A percentile compares a stretch with the other conserved stretches of the same genome.
Conservation (phyloP, 2,329 filamentous ascomycete genomes). For the Exutisphaerella laricina region DNA sequence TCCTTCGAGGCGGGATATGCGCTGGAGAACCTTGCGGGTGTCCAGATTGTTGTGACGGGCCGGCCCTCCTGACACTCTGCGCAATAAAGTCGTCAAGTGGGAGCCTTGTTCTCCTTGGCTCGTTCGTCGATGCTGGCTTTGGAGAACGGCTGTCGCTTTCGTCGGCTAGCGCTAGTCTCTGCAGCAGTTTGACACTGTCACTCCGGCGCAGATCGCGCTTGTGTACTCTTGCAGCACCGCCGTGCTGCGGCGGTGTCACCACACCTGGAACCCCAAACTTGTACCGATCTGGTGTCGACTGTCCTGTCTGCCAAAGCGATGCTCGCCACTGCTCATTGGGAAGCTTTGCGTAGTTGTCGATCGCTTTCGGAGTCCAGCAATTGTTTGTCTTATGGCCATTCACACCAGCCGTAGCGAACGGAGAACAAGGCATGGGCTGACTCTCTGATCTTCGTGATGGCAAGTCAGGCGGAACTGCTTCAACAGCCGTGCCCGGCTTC, state of each 20-base stretch:
- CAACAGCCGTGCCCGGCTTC: neutral
- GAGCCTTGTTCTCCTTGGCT: slow-evolving; percentile 8
- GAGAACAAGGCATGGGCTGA: slow-evolving; percentile 3
- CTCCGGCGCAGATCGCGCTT: slow-evolving; percentile 10
- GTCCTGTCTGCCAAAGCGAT: slow-evolving; percentile 9
- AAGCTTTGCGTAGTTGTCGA: slow-evolving; percentile 9
- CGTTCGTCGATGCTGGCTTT: neutral
- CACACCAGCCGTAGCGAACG: slow-evolving; percentile 13
- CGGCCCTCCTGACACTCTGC: too few species aligned
- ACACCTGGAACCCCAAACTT: slow-evolving; percentile 12
- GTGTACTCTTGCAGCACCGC: neutral
- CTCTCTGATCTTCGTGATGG: neutral
- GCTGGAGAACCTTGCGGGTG: too few species aligned
- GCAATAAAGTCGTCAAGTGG: slow-evolving; percentile 14
- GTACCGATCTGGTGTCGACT: neutral
- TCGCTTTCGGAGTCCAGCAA: slow-evolving; percentile 15
- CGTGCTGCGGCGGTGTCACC: neutral
- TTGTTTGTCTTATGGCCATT: neutral
- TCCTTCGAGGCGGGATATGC: slow-evolving; percentile 13
- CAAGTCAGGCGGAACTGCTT: neutral
- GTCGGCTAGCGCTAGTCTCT: slow-evolving; percentile 11
- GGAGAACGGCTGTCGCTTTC: slow-evolving; percentile 5
- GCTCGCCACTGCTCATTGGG: slow-evolving; percentile 14
- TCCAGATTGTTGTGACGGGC: too few species aligned
- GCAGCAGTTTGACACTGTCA: slow-evolving; percentile 12